A percentile compares a stretch with the other conserved stretches of the same genome.
phyloP scores from a whole-genome alignment of 2,329 filamentous ascomycete genomes.

The Akanthomyces lecanii region DNA sequence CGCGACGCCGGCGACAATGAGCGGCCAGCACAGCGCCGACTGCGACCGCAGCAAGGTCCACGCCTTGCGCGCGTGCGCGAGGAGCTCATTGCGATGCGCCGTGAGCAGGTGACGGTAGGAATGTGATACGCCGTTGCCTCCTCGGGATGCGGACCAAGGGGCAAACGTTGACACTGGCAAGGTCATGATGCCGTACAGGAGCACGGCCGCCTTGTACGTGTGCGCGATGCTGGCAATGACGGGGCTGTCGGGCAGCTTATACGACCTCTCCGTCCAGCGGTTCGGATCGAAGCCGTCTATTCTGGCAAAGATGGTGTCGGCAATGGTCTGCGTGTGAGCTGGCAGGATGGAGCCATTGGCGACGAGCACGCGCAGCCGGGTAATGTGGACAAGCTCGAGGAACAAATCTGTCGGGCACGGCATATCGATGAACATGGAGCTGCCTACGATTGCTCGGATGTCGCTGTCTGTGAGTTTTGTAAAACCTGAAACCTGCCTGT shows the following conservation, averaged over 20 bases:
- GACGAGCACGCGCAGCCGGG: not conserved
- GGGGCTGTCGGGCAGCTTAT: not conserved
- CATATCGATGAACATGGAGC: slow-evolving; percentile 1
- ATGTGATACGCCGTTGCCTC: not conserved
- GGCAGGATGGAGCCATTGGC: not conserved
- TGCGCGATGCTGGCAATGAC: not conserved
- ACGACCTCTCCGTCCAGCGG: not conserved
- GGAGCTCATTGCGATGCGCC: not conserved
- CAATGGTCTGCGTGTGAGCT: not conserved
- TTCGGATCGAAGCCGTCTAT: not conserved
- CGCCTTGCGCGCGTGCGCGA: not conserved
- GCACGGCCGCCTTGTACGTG: not conserved
- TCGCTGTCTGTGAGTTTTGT: not conserved
- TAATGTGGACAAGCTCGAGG: not conserved
- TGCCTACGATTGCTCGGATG: not conserved
- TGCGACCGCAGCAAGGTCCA: not conserved
- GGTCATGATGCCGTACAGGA: not conserved
- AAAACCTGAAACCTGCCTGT: not conserved
- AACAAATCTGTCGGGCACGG: not conserved
- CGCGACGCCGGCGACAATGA: not conserved
- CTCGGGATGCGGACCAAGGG: not conserved
- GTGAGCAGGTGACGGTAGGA: not conserved
- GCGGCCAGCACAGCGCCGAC: not conserved
- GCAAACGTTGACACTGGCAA: not conserved
- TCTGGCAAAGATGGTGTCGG: not conserved